phyloP scores from a whole-genome alignment of 768 basidiomycete genomes.

The Piloderma croceum region DNA sequence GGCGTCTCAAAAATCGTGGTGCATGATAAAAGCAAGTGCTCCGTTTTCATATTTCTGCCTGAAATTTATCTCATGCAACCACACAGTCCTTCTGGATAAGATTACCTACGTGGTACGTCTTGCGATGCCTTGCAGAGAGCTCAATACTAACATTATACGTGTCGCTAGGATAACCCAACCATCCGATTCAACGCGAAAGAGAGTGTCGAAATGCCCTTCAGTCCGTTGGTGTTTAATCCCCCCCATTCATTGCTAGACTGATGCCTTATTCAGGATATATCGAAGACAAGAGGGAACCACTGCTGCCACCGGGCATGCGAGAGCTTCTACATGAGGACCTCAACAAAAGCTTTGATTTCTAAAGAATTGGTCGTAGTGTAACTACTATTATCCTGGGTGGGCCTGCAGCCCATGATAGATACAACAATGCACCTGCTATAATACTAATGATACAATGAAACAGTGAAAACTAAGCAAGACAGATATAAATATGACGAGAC shows the following conservation, averaged over 20 bases:
- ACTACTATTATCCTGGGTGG: no score
- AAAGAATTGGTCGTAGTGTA: no score
- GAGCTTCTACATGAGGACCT: constrained; percentile 81
- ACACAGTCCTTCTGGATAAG: constrained; percentile 52
- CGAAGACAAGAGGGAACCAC: constrained; percentile 49
- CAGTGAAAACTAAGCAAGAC: no score
- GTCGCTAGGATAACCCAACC: constrained; percentile 77
- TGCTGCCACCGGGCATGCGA: constrained; percentile 87
- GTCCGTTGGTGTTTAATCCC: constrained; percentile 39
- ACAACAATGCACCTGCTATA: no score
- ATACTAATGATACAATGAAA: no score
- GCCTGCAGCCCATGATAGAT: no score
- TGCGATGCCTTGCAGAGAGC: not conserved
- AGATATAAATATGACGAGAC: no score
- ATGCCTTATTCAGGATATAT: constrained; percentile 40
- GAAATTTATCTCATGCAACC: no score
- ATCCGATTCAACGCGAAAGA: constrained; percentile 84
- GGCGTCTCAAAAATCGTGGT: constrained; percentile 86
- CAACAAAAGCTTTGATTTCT: constrained; percentile 82
- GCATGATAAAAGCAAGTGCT: constrained; percentile 54
- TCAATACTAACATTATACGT: not conserved
- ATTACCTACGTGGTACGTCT: constrained; percentile 69
- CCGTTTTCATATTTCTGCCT: no score
- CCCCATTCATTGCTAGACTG: no score
- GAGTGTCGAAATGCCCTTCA: constrained; percentile 97